phyloP scores from a whole-genome alignment of 192 early-diverging fungal species.

The Entrophospora sp. region DNA sequence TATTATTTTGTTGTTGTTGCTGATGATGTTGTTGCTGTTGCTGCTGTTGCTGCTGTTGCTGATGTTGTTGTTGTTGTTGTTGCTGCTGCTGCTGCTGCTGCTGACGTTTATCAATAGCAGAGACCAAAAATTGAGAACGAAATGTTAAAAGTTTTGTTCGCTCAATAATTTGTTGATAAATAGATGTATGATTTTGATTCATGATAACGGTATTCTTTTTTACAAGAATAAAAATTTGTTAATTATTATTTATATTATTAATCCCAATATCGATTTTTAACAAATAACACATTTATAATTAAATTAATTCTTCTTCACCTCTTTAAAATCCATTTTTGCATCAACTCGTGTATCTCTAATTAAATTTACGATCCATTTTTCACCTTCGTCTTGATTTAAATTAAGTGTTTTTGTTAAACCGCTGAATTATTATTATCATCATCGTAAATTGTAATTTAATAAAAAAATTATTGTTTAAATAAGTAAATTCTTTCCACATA shows the following conservation, averaged over 20 bases:
- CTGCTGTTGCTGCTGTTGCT: no score
- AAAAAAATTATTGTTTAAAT: background rate
- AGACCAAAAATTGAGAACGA: conserved; percentile 78
- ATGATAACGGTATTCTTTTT: conserved; percentile 90
- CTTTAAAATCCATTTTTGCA: conserved; percentile 91
- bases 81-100: no score
- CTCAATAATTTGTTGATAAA: conserved; percentile 94
- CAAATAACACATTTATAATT: no score
- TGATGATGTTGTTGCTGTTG: no score
- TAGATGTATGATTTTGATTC: conserved; percentile 74
- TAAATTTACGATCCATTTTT: conserved; percentile 96
- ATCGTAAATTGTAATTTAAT: background rate
- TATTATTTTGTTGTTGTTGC: no score
- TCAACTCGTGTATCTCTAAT: conserved; percentile 92
- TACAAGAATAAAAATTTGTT: no score
- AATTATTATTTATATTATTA: no score
- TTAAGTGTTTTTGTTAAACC: conserved; percentile 75
- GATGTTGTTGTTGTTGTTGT: no score
- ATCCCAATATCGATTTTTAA: conserved; percentile 18
- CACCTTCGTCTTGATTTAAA: conserved; percentile 79
- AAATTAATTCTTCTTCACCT: no score
- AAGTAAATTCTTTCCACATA: no score
- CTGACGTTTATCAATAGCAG: conserved; percentile 86
- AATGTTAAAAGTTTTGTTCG: conserved; percentile 83
- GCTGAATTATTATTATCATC: no score